A percentile compares a stretch with the other conserved stretches of the same genome.
Conservation (phyloP, 73 alveolate species). For the Durusdinium trenchii region DNA sequence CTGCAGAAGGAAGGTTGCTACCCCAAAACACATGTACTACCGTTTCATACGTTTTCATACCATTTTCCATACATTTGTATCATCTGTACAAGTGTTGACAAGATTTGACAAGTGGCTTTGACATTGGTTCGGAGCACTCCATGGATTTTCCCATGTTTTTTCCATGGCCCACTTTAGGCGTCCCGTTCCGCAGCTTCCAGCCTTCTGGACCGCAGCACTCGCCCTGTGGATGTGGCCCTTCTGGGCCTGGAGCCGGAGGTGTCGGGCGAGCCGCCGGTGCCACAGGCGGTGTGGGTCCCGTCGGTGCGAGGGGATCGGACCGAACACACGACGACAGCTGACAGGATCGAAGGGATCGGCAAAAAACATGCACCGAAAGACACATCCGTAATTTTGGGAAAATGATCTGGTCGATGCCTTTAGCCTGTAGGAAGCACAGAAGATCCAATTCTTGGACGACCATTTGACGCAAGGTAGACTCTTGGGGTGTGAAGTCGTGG, state of each 20-base stretch:
- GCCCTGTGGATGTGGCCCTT: slow-evolving; percentile 87
- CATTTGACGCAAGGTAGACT: too few species aligned
- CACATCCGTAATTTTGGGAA: too few species aligned
- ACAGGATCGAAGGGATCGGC: too few species aligned
- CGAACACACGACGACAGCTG: too few species aligned
- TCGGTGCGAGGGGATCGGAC: too few species aligned
- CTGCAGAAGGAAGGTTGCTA: too few species aligned
- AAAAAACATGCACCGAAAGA: too few species aligned
- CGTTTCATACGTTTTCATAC: neutral
- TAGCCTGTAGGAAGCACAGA: too few species aligned
- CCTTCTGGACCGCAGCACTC: neutral
- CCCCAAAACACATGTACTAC: too few species aligned
- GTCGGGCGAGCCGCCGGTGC: slow-evolving; percentile 68
- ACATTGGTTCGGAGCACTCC: neutral
- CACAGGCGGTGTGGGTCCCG: neutral
- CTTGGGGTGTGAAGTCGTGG: too few species aligned
- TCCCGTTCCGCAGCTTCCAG: neutral
- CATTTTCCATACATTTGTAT: neutral
- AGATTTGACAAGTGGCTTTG: neutral
- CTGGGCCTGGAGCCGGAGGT: slow-evolving; percentile 91
- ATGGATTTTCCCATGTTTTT: neutral
- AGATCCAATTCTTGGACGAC: too few species aligned
- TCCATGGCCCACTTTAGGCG: neutral
- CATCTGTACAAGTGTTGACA: neutral
- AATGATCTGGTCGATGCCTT: too few species aligned